phyloP scores from a whole-genome alignment of 2,329 filamentous ascomycete genomes.

The Albifimbria verrucaria region DNA sequence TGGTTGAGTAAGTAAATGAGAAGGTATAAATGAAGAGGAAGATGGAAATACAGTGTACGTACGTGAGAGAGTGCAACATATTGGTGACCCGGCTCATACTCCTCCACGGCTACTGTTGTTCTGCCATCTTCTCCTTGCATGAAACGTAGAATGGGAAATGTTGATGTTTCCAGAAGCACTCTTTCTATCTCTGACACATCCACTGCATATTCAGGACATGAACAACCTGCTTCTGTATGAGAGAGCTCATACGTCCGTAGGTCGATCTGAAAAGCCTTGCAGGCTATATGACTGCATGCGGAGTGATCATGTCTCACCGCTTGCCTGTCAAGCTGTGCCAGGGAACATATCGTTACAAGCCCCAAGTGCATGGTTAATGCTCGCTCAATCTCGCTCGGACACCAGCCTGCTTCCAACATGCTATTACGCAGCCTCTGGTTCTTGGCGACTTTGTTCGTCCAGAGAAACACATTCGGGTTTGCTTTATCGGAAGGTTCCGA shows the following conservation, averaged over 20 bases:
- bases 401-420: constrained; percentile 28
- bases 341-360: not conserved
- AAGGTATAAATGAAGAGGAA: not conserved
- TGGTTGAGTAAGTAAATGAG: not conserved
- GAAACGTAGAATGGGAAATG: constrained; percentile 12
- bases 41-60: too few species aligned
- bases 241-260: constrained; percentile 19
- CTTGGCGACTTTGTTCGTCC: not conserved
- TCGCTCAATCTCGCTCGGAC: constrained; percentile 26
- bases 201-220: constrained; percentile 16
- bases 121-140: constrained; percentile 11
- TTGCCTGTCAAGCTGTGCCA: constrained; percentile 14
- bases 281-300: constrained; percentile 19
- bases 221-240: constrained; percentile 17
- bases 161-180: not conserved
- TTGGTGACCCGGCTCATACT: constrained; percentile 14
- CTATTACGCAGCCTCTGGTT: not conserved
- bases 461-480: not conserved
- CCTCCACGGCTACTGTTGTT: constrained; percentile 13
- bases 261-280: constrained; percentile 27
- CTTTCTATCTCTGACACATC: constrained; percentile 11
- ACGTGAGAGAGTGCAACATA: constrained; percentile 33
- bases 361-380: constrained; percentile 19
- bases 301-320: constrained; percentile 15
- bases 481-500: constrained; percentile 9